Evolutionary conservation across 2,329 filamentous ascomycete genomes (phyloP).

Genomic region (Fusarium torreyae): DNA sequence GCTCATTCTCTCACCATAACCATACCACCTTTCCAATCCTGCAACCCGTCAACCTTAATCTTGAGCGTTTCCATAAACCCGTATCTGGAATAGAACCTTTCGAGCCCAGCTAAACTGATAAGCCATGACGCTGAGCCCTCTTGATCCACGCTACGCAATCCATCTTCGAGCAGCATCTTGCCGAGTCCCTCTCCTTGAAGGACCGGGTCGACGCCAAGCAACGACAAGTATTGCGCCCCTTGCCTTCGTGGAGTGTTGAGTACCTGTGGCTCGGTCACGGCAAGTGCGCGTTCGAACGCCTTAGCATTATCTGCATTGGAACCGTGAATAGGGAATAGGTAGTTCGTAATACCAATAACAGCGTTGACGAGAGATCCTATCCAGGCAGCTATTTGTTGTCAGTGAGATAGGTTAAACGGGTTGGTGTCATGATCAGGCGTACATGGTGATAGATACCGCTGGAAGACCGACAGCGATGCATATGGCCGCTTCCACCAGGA

Average conservation of each 20-base stretch:
- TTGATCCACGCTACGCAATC: constrained; percentile 1
- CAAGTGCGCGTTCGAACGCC: neutral
- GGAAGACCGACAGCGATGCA: neutral
- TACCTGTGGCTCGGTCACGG: neutral
- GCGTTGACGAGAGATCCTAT: neutral
- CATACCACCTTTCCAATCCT: constrained; percentile 17
- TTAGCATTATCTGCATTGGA: neutral
- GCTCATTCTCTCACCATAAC: constrained; percentile 10
- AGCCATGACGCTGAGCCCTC: constrained; percentile 3
- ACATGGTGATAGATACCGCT: neutral
- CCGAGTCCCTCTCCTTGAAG: constrained; percentile 17
- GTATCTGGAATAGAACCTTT: constrained; percentile 3
- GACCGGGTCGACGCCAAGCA: constrained; percentile 6
- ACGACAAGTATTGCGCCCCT: constrained; percentile 4
- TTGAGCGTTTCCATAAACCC: neutral
- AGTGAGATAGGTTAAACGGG: neutral
- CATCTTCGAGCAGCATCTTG: constrained; percentile 4
- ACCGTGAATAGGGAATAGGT: constrained; percentile 6
- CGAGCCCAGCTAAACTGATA: constrained; percentile 8
- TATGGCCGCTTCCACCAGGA: constrained; percentile 17
- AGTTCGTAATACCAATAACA: neutral
- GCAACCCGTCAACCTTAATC: constrained; percentile 1
- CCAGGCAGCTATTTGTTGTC: neutral
- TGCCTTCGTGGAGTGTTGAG: neutral
- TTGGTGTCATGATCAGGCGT: too few relatives aligned